Evolutionary conservation across 2,329 filamentous ascomycete species (phyloP), one percentile per base, ranked within the genome.

Genomic region (Microcyclospora tardicrescens): DNA sequence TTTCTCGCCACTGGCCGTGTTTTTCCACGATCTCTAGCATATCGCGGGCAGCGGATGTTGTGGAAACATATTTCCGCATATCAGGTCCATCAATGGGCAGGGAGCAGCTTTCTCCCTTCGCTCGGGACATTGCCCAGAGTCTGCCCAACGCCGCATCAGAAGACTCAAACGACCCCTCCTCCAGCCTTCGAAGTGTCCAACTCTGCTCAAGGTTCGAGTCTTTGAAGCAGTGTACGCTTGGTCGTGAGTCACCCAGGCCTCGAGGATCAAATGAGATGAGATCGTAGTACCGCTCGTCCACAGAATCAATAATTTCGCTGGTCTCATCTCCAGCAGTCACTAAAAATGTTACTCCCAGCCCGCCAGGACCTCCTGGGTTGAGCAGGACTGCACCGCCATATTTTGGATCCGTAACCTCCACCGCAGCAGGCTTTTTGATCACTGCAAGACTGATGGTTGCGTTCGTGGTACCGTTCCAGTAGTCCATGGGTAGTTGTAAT

Each of bases 1-100:
- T n/a, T 33, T 55, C 47, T 12, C 53, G 46, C 52, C 52, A 56
- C 19, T 43, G 43, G 27, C 52, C 63, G 39, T 66, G 62, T 16
- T 37, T 37, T 43, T 72, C 67, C 10, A 64, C 55, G 28, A 72
- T 60, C 31, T 64, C 60, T 6, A 72, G 51, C 65, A 72, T 70
- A 43, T 72, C 68, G 30, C 62, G 54, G 2, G 65, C 67, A 2
- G 67, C 64, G 16, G 60, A 63, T 2, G 66, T 63, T 0, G 68
- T 71, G 12, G 61, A 63, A 34, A 67, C 54, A 47, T 65, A 66
- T 35, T 59, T 53, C 42, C 61, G 61, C 44, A 66, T 63, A 30
- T 65, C 60, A 13, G 41, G 19, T 30, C 50, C 51, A 5, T 47
- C 45, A 1, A 48, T 49, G 8, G 50, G 40, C 9, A 49, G 33